Base-by-base conservation (phyloP, 2,329 filamentous ascomycete genomes). In the Pleurostoma richardsiae region DNA sequence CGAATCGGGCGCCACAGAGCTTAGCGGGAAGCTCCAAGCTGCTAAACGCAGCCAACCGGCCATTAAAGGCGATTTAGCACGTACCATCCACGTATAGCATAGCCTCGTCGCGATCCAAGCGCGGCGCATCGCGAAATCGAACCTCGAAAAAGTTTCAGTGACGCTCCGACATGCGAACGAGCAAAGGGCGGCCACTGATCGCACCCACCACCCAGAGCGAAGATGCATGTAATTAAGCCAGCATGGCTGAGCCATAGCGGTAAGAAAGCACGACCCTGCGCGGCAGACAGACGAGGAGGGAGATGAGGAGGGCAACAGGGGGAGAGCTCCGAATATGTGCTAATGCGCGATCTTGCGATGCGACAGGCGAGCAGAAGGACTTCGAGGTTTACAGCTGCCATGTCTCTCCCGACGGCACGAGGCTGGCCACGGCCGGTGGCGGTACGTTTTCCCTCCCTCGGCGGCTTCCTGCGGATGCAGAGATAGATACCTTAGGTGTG, bases 371-470 rank as follows among this genome's bases (percentile, higher is more conserved):
- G 73, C 89, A 95, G 66, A 97, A 96, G 65, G 91, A 97, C 65
- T 95, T 95, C 63, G 94, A 99, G 70, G 92, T 97, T 55, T 99
- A 97, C 73, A 96, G 90, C 71, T 97, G 92, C 67, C 89, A 97
- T 75, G 84, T 99, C 54, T 99, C 94, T 29, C 89, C 94, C 10
- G 94, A 99, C 71, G 94, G 92, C 55, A 86, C 83, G 62, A 83
- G 94, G 54, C 79, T 99, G 48, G 94, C 92, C 42, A 97, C 94
- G 26, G 94, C 92, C 52, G 94, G 91, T 59, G 92, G 94, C 79
- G 87, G 86, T 90, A 72, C 66, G 82, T 59, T 44, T 46, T 30
- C 44, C 19, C 19, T 19, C 19, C 19, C 19, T 19, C 19, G 19
- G 19, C 19, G 19, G 19, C 19, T 19, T 19, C 19, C 19, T 19